These are phyloP conservation scores for Colletotrichum musicola DNA, from an alignment of 2,329 filamentous ascomycete species.

Conservation along the genomic window DNA sequence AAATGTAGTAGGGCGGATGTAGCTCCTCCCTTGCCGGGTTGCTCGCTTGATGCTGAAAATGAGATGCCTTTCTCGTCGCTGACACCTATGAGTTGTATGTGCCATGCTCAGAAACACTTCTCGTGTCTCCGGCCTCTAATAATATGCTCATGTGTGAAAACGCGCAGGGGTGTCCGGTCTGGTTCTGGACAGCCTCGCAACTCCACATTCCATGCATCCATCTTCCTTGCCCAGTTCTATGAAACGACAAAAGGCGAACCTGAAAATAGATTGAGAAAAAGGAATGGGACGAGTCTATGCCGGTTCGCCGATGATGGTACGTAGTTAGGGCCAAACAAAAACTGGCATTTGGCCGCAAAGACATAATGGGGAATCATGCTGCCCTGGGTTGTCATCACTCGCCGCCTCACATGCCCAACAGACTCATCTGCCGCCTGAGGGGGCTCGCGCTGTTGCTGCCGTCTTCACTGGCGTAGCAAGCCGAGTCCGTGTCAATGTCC, in stretches of 20 bases:
- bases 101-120: slow-evolving; percentile 2
- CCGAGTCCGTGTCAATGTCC: slow-evolving; percentile 94
- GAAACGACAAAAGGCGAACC: not conserved
- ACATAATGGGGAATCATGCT: slow-evolving; percentile 11
- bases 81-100: not conserved
- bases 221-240: slow-evolving; percentile 15
- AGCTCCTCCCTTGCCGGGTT: not conserved
- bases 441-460: slow-evolving; percentile 76
- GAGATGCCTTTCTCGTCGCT: not conserved
- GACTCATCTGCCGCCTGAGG: slow-evolving; percentile 78
- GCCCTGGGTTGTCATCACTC: not conserved
- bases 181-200: slow-evolving; percentile 1
- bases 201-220: not conserved
- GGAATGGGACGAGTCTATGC: not conserved
- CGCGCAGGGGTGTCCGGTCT: not conserved
- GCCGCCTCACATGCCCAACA: slow-evolving; percentile 69
- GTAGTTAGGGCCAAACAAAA: too few relatives aligned
- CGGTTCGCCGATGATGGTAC: not conserved
- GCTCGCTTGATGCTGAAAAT: not conserved
- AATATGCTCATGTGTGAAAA: not conserved
- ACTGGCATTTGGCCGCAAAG: not conserved
- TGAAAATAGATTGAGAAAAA: not conserved
- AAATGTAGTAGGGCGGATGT: not conserved
- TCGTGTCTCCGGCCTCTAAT: slow-evolving; percentile 8
- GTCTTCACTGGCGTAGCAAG: slow-evolving; percentile 79